phyloP scores from a whole-genome alignment of 176 grass and related monocot genomes.

The Carex littledalei region DNA sequence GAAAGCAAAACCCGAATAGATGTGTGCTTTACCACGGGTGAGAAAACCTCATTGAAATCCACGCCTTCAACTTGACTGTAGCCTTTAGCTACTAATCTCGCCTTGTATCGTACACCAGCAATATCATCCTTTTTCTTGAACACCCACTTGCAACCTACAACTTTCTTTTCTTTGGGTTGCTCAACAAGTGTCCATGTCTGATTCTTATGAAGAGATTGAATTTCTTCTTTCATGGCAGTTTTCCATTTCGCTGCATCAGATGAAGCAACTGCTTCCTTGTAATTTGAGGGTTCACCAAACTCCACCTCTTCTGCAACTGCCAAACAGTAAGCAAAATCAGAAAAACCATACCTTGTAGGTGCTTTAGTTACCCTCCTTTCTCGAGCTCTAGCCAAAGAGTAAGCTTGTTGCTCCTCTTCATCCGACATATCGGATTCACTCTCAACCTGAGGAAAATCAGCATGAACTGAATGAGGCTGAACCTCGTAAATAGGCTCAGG shows the following conservation, averaged over 20 bases:
- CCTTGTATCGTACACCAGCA: neutral
- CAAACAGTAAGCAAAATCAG: neutral
- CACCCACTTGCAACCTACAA: neutral
- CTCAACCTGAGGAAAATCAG: neutral
- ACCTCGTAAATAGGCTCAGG: neutral
- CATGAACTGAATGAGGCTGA: neutral
- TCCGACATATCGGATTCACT: neutral
- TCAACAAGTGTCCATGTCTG: neutral
- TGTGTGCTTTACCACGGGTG: neutral
- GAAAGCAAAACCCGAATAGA: neutral
- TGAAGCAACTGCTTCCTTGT: neutral
- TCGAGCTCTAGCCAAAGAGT: neutral
- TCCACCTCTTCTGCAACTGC: neutral
- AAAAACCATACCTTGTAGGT: neutral
- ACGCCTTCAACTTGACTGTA: neutral
- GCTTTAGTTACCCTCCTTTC: neutral
- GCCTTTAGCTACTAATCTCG: neutral
- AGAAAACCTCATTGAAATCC: neutral
- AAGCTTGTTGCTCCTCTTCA: neutral
- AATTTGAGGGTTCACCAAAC: neutral
- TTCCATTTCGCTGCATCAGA: neutral
- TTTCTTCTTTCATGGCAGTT: neutral
- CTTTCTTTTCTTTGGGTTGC: neutral
- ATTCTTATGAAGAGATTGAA: neutral
- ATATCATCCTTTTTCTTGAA: neutral